Base-by-base conservation (phyloP, 306 rosid species). In the Myrica gale region DNA sequence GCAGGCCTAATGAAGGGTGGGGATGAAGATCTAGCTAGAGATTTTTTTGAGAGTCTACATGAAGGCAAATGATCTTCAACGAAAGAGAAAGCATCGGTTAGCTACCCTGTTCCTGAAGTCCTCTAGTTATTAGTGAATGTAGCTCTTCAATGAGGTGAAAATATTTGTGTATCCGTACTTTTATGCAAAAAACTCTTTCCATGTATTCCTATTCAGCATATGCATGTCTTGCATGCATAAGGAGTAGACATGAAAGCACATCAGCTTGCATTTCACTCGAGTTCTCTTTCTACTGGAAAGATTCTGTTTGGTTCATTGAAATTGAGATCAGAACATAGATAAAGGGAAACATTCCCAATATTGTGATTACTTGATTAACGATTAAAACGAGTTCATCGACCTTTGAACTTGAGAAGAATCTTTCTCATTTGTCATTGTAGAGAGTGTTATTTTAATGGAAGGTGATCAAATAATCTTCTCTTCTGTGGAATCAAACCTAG, bases 1-100 rank as follows among this genome's bases (percentile, higher is more conserved):
- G 99, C 99, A 44, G 99, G 99, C 70, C 89, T 95, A 85, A 88
- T 92, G 96, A 95, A 90, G 87, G 96, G 99, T 52, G 99, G 99
- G 62, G 98, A 95, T 85, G 97, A 92, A 84, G 91, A 85, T 83
- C 86, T 92, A 65, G 97, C 98, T 51, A 84, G 78, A 80, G 96
- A 90, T 76, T 95, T 95, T 80, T 96, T 97, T 57, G 71, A 90
- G 90, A 90, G 97, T 96, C 48, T 95, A 86, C 69, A 66, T 23
- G 9, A 91, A 87, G 81, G 97, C 96, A 74, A 82, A 74, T 79
- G 53, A 0, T 79, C 88, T 92, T 46, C 93, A 81, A 5, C 88
- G 82, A 82, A 95, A 85, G 85, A 92, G 88, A 83, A 92, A 88
- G 68, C 87, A 37, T 46, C 87, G 99, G 99, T 95, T 78, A 63